Conservation (phyloP, 257 asterid species). For the Solanum neorickii region DNA sequence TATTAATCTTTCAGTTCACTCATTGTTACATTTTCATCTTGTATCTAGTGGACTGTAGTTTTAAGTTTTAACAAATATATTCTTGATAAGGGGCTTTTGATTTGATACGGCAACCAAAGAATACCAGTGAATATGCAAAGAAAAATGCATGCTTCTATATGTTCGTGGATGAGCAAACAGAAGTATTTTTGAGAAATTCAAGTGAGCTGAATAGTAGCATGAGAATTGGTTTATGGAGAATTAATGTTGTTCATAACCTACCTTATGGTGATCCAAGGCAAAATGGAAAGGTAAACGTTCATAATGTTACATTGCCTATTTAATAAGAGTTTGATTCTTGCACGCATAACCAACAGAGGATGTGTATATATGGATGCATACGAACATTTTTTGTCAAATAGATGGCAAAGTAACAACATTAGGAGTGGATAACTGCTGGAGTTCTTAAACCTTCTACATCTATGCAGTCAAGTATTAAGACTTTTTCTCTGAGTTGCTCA, state of each 20-base stretch:
- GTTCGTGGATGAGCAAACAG: conserved; percentile 81
- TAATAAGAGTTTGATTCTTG: background rate
- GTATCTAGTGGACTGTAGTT: conserved; percentile 4
- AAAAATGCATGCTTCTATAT: conserved; percentile 67
- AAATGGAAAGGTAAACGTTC: conserved; percentile 68
- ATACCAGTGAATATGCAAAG: conserved; percentile 59
- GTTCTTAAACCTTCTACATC: background rate
- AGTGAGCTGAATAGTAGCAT: conserved; percentile 50
- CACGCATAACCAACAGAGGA: background rate
- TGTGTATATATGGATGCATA: background rate
- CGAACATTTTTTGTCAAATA: background rate
- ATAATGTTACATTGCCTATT: background rate
- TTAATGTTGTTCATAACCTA: conserved; percentile 63
- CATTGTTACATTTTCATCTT: background rate
- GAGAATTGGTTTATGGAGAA: conserved; percentile 79
- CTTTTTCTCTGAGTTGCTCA: background rate
- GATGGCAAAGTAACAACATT: background rate
- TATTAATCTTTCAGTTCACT: conserved; percentile 13
- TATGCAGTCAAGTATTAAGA: background rate
- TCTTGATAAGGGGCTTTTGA: conserved; percentile 76
- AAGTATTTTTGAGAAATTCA: conserved; percentile 43
- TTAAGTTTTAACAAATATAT: conserved; percentile 10
- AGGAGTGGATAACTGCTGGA: background rate
- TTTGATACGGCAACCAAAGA: conserved; percentile 73
- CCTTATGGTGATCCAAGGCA: conserved; percentile 87